Evolutionary conservation across 495 filamentous ascomycete genomes (phyloP).

Genomic region (Oleoguttula mirabilis): DNA sequence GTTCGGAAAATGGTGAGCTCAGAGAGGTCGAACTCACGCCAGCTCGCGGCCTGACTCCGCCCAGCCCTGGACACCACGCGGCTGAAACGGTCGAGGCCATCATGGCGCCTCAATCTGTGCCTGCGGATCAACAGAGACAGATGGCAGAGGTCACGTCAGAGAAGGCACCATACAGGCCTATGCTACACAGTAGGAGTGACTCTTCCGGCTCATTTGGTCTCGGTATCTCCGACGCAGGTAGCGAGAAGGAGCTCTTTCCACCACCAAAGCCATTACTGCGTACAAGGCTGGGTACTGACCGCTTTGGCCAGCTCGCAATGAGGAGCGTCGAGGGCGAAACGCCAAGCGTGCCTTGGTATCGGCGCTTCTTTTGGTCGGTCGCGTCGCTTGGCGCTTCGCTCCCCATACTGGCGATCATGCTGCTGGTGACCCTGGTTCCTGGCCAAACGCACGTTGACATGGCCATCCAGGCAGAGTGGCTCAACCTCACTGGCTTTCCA

Average conservation of each 20-base stretch:
- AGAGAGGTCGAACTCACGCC: constrained; percentile 9
- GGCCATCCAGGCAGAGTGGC: constrained; percentile 41
- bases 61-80: too few species aligned
- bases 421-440: constrained; percentile 13
- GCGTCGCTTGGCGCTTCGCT: not conserved
- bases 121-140: too few species aligned
- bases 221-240: constrained; percentile 2
- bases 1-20: constrained; percentile 3
- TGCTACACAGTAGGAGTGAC: too few species aligned
- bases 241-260: constrained; percentile 11
- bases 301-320: constrained; percentile 5
- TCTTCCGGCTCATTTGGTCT: constrained; percentile 5
- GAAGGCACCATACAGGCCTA: too few species aligned
- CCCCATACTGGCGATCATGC: constrained; percentile 5
- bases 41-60: constrained; percentile 3
- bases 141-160: too few species aligned
- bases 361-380: constrained; percentile 10
- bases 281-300: not conserved
- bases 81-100: too few species aligned
- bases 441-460: constrained; percentile 3
- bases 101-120: too few species aligned
- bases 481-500: constrained; percentile 76
- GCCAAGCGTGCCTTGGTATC: constrained; percentile 9
- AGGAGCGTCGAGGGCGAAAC: not conserved
- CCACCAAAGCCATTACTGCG: not conserved